A percentile compares a stretch with the other conserved stretches of the same genome.
phyloP scores from a whole-genome alignment of 164 flowering plant species.

The Cinnamomum micranthum region DNA sequence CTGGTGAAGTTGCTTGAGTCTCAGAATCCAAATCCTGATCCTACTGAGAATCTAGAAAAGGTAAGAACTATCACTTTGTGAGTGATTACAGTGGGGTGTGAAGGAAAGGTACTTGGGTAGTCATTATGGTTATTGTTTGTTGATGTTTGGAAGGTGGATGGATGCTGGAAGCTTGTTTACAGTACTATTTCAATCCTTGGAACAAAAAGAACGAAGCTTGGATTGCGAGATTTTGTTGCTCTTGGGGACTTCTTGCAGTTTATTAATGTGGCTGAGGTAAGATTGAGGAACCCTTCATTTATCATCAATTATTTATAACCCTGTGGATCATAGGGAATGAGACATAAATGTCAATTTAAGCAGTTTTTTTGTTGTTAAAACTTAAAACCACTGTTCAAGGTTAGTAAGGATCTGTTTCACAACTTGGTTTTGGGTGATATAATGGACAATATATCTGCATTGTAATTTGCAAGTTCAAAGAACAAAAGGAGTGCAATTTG shows the following conservation, averaged over 20 bases:
- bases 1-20: too few species aligned
- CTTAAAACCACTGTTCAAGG: background rate
- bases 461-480: too few species aligned
- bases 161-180: conserved; percentile 87
- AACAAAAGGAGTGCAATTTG: too few species aligned
- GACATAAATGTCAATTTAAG: background rate
- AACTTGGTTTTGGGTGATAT: background rate
- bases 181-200: conserved; percentile 84
- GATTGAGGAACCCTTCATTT: background rate
- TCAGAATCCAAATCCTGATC: too few species aligned
- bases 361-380: background rate
- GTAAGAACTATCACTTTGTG: background rate
- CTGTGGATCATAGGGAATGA: background rate
- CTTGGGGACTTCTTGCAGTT: conserved; percentile 74
- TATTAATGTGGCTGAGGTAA: conserved; percentile 69
- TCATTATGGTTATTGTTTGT: background rate
- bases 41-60: background rate
- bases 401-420: background rate
- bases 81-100: background rate
- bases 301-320: background rate
- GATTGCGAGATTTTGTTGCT: conserved; percentile 76
- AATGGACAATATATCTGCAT: too few species aligned
- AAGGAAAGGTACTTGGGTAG: background rate
- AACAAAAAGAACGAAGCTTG: conserved; percentile 91
- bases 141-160: conserved; percentile 45